Conservation (phyloP, 139 green algal species). For the Mesotaenium endlicherianum region DNA sequence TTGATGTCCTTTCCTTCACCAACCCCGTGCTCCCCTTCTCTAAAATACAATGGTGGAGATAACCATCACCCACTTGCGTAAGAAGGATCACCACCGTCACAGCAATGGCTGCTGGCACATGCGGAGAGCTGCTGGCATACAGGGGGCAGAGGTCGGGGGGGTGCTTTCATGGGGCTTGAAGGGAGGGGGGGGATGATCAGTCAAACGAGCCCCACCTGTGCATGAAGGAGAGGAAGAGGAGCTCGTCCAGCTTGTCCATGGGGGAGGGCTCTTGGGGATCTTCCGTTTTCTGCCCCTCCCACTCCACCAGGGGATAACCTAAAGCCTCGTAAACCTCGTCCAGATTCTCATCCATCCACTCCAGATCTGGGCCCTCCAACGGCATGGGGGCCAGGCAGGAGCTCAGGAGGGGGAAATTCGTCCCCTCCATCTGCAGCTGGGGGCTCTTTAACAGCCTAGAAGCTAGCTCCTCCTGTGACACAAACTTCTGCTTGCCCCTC, state of each 20-base stretch:
- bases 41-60: too few species aligned
- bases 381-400: neutral
- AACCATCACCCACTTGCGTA: too few species aligned
- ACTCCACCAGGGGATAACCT: conserved; percentile 2
- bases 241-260: conserved; percentile 7
- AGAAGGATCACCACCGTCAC: too few species aligned
- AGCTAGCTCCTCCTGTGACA: too few species aligned
- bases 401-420: conserved; percentile 16
- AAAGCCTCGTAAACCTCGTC: conserved; percentile 7
- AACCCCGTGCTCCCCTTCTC: neutral
- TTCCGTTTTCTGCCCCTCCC: neutral
- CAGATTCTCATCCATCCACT: conserved; percentile 8
- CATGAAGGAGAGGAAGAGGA: conserved; percentile 24
- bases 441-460: conserved; percentile 14
- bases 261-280: neutral
- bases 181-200: neutral
- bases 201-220: conserved; percentile 5
- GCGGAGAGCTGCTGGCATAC: too few species aligned
- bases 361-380: neutral
- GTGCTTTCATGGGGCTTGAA: neutral
- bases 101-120: too few species aligned
- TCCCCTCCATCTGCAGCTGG: conserved; percentile 1
- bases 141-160: neutral
- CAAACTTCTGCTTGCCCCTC: too few species aligned
- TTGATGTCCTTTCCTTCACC: neutral